These are phyloP conservation scores for Pseudotulostoma volvatum DNA, from an alignment of 495 filamentous ascomycete genomes.

Conservation along the genomic window DNA sequence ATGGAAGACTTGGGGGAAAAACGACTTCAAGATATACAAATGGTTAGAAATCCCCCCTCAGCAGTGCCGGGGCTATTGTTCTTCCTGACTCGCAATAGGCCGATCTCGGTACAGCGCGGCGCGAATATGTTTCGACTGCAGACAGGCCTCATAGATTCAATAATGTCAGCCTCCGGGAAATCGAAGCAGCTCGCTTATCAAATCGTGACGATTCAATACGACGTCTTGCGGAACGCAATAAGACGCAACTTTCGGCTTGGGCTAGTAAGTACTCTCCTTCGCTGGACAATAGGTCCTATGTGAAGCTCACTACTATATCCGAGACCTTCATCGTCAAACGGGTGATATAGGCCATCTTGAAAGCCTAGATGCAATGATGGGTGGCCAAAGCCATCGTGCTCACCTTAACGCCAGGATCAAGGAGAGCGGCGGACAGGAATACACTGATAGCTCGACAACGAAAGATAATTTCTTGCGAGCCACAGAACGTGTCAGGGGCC, in stretches of 20 bases:
- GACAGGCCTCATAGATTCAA: constrained; percentile 6
- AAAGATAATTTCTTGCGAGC: neutral
- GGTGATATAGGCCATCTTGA: constrained; percentile 15
- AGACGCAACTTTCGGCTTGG: constrained; percentile 13
- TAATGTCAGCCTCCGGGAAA: constrained; percentile 4
- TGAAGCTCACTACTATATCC: neutral
- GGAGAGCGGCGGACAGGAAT: constrained; percentile 1
- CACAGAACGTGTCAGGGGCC: neutral
- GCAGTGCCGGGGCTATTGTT: neutral
- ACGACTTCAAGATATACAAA: constrained; percentile 15
- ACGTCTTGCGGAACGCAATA: constrained; percentile 8
- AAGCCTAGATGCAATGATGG: constrained; percentile 14
- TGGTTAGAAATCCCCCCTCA: constrained; percentile 8
- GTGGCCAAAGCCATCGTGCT: constrained; percentile 24
- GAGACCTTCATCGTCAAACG: constrained; percentile 16
- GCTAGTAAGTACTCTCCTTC: constrained; percentile 11
- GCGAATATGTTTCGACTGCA: constrained; percentile 17
- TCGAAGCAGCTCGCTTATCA: constrained; percentile 12
- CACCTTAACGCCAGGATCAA: constrained; percentile 8
- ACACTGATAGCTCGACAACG: neutral
- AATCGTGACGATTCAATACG: constrained; percentile 12
- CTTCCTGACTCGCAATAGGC: constrained; percentile 12
- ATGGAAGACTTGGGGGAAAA: neutral
- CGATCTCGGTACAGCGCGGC: constrained; percentile 20
- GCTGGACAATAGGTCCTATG: no score